A percentile compares a stretch with the other conserved stretches of the same genome.
Evolutionary conservation across 2,329 filamentous ascomycete species (phyloP).

Genomic region (Aspergillus niger): DNA sequence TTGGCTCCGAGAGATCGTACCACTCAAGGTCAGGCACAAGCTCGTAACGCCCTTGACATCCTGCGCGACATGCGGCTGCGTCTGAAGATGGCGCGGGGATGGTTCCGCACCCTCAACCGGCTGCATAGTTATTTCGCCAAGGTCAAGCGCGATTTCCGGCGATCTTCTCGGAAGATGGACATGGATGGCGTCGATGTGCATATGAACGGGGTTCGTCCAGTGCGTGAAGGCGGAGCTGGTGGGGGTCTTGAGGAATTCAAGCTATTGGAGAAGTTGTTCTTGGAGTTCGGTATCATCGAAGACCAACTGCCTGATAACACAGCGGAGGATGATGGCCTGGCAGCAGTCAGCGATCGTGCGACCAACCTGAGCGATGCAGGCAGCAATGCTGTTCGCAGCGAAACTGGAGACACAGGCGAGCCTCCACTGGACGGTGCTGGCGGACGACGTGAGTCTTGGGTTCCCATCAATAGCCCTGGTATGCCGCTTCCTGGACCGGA

Average conservation of each 20-base stretch:
- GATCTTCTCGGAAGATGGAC: conserved; percentile 36
- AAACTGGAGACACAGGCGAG: conserved; percentile 37
- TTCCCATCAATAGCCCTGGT: conserved; percentile 42
- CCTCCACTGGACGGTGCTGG: conserved; percentile 32
- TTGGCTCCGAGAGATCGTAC: conserved; percentile 41
- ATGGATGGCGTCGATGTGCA: conserved; percentile 32
- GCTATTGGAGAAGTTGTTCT: conserved; percentile 44
- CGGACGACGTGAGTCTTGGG: conserved; percentile 45
- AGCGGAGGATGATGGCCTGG: conserved; percentile 37
- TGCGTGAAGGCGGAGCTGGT: conserved; percentile 37
- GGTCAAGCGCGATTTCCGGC: conserved; percentile 41
- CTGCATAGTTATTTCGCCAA: conserved; percentile 45
- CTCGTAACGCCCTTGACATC: conserved; percentile 41
- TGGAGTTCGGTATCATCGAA: conserved; percentile 43
- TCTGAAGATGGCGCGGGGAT: conserved; percentile 44
- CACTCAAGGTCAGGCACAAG: conserved; percentile 35
- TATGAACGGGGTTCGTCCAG: conserved; percentile 32
- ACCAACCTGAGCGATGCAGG: conserved; percentile 42
- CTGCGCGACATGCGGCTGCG: conserved; percentile 45
- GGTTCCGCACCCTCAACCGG: conserved; percentile 48
- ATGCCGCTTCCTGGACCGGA: conserved; percentile 35
- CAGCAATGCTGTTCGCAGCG: conserved; percentile 45
- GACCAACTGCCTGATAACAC: conserved; percentile 39
- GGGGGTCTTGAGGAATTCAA: conserved; percentile 43
- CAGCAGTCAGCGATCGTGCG: conserved; percentile 31